Base-by-base conservation (phyloP, 169 alveolate genomes). In the Cryptosporidium andersoni region DNA sequence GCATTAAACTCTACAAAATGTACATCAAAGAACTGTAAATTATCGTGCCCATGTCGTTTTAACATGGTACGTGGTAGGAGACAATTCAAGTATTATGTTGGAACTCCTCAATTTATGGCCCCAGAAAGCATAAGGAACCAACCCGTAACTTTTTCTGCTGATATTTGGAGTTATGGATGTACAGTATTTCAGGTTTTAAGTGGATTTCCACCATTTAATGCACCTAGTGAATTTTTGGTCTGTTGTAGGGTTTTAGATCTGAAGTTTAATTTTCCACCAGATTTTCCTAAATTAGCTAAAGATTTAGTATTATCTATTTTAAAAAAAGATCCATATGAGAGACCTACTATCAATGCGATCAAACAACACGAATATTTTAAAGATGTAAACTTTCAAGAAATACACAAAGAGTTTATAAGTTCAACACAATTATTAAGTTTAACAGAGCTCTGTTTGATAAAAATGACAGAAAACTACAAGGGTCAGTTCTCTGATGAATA, bases 41-140 rank as follows among this genome's bases (percentile, higher is more conserved):
- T 68, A 1, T 58, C 66, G 16, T 74, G 85, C 40, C 11, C n/a
- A 40, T 74, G 85, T 16, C 55, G 85, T 14, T 74, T 74, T 64
- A 42, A 5, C 4, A 60, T 56, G 5, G 48, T 36, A 5, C 90
- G 90, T 48, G 91, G 81, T 39, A 92, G 91, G 66, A 89, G 92
- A 43, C 82, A 82, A 42, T 95, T 92, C 81, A 89, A 89, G 49
- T 91, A 95, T 88, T 95, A 92, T 82, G 97, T 95, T 36, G 98
- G 98, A 39, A 94, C 98, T 0, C 95, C 98, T 3, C 94, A 95
- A 81, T 95, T 94, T 88, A 95, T 95, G 97, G 94, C 97, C 7
- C 98, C 98, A 0, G 97, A 95, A 89, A 92, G 96, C n/a, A 89
- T 95, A 43, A 88, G 92, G 45, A 95, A 95, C 80, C 80, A 89